Evolutionary conservation across 2,329 filamentous ascomycete species (phyloP).

Genomic region (Chaetomiaceae sp.): DNA sequence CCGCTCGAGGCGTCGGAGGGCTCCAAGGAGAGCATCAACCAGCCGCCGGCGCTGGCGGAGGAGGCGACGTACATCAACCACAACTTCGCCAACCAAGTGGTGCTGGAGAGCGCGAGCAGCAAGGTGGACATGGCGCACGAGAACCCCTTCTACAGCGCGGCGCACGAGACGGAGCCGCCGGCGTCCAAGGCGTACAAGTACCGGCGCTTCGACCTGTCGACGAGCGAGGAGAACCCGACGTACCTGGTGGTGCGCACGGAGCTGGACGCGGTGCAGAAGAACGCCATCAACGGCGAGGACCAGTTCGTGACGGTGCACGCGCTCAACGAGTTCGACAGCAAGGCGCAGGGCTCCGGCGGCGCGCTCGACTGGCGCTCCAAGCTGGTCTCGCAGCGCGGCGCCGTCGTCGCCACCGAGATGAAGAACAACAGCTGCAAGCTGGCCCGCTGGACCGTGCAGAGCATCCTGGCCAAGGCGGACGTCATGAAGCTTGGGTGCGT

Average conservation of each 20-base stretch:
- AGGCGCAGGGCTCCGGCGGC: conserved; percentile 89
- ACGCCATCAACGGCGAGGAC: conserved; percentile 84
- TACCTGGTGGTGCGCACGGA: conserved; percentile 92
- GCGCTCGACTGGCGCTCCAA: conserved; percentile 97
- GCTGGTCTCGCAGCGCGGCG: conserved; percentile 88
- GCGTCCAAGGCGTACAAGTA: conserved; percentile 99
- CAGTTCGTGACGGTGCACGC: conserved; percentile 90
- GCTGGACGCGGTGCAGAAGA: conserved; percentile 92
- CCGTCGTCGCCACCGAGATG: conserved; percentile 98
- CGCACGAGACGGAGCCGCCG: conserved; percentile 86
- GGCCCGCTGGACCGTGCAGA: conserved; percentile 94
- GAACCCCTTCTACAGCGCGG: conserved; percentile 95
- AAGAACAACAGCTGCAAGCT: conserved; percentile 99
- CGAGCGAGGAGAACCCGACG: conserved; percentile 90
- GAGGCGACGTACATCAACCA: conserved; percentile 99
- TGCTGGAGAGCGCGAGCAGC: conserved; percentile 69
- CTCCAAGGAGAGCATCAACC: conserved; percentile 92
- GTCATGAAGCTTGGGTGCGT: conserved; percentile 94
- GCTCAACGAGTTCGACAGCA: conserved; percentile 98
- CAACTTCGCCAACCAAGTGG: conserved; percentile 96
- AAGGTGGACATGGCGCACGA: conserved; percentile 81
- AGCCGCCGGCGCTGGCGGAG: conserved; percentile 83
- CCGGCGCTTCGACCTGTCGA: conserved; percentile 89
- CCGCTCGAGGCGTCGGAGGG: conserved; percentile 87
- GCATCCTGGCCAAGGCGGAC: conserved; percentile 94